These are phyloP conservation scores for Nemania diffusa DNA, from an alignment of 2,329 filamentous ascomycete genomes.

Conservation along the genomic window DNA sequence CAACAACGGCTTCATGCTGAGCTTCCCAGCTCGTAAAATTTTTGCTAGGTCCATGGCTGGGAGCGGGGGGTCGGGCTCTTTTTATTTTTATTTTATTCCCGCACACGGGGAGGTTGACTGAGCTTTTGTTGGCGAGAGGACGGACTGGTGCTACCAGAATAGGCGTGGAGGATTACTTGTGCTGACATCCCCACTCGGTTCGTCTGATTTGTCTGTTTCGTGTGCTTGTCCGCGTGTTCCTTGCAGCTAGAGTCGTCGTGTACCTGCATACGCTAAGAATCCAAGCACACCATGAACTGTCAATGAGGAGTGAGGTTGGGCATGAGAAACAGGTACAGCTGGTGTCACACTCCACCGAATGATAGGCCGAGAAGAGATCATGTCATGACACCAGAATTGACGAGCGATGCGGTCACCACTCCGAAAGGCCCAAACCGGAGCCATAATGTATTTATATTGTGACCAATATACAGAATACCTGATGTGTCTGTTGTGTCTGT, in stretches of 20 bases:
- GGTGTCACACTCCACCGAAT: not conserved
- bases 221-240: slow-evolving; percentile 24
- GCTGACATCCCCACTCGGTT: slow-evolving; percentile 31
- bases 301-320: slow-evolving; percentile 18
- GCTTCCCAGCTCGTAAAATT: not conserved
- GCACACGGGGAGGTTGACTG: not conserved
- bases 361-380: slow-evolving; percentile 17
- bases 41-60: slow-evolving; percentile 2
- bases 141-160: slow-evolving; percentile 21
- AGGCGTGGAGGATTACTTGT: slow-evolving; percentile 19
- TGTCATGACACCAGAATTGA: not conserved
- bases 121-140: not conserved
- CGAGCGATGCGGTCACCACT: slow-evolving; percentile 17
- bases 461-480: not conserved
- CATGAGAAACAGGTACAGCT: slow-evolving; percentile 4
- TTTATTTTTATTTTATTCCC: slow-evolving; percentile 2
- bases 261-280: slow-evolving; percentile 34
- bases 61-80: not conserved
- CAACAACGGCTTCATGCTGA: slow-evolving; percentile 2
- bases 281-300: slow-evolving; percentile 5
- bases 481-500: not conserved
- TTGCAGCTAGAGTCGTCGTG: slow-evolving; percentile 27
- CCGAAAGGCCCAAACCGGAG: slow-evolving; percentile 3
- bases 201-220: slow-evolving; percentile 29
- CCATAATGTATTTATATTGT: slow-evolving; percentile 3